Conservation (phyloP, 345 rosid species). For the Luvunga scandens region DNA sequence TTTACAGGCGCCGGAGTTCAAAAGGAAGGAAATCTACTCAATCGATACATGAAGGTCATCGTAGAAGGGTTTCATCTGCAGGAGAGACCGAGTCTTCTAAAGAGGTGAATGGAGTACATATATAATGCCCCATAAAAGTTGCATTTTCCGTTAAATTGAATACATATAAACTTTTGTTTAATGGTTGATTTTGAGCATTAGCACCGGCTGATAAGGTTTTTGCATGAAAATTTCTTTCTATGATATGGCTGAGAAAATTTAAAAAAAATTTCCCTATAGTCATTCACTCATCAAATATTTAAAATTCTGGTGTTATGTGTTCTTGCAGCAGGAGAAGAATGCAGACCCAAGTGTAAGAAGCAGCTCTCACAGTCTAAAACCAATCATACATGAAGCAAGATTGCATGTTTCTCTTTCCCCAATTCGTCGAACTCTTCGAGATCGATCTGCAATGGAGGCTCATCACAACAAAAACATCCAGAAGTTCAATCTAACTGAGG, state of each 20-base stretch:
- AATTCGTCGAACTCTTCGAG: neutral
- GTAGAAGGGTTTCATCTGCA: conserved; percentile 12
- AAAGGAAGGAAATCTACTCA: conserved; percentile 27
- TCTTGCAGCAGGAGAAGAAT: conserved; percentile 32
- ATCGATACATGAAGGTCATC: conserved; percentile 19
- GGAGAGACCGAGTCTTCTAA: conserved; percentile 37
- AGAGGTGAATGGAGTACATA: conserved; percentile 32
- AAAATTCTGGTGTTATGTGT: neutral
- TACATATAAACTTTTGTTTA: neutral
- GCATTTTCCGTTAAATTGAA: neutral
- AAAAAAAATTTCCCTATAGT: neutral
- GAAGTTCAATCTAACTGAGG: conserved; percentile 50
- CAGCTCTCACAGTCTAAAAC: conserved; percentile 25
- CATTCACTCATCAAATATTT: neutral
- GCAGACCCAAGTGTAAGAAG: conserved; percentile 31
- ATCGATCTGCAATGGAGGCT: conserved; percentile 32
- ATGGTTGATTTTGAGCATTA: neutral
- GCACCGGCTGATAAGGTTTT: neutral
- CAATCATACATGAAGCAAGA: conserved; percentile 10
- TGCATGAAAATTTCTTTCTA: neutral
- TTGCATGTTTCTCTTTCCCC: conserved; percentile 42
- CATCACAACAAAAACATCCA: conserved; percentile 55
- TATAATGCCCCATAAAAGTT: neutral
- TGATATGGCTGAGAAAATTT: neutral
- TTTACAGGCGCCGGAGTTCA: conserved; percentile 25